phyloP scores from a whole-genome alignment of 2,329 filamentous ascomycete species.

The Xylaria sp. region DNA sequence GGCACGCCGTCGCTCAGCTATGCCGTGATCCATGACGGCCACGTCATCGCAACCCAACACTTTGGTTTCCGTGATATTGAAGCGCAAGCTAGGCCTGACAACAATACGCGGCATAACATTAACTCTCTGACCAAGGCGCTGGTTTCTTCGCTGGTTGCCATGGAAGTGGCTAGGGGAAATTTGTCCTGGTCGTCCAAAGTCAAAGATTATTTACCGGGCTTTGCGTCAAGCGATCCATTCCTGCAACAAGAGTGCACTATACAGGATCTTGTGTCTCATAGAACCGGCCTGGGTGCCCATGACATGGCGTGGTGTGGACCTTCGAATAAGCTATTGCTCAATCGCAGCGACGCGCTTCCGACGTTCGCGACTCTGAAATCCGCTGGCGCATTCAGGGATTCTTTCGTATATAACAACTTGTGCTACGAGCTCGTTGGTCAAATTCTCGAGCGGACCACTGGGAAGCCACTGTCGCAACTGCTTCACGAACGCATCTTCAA shows the following conservation, averaged over 20 bases:
- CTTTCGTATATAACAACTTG: conserved; percentile 5
- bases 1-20: conserved; percentile 5
- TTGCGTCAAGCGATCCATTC: background rate
- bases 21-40: background rate
- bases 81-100: background rate
- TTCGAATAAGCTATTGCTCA: background rate
- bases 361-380: background rate
- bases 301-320: background rate
- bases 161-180: background rate
- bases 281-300: background rate
- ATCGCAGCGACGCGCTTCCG: background rate
- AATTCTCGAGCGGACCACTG: background rate
- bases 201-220: background rate
- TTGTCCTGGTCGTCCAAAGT: conserved; percentile 5
- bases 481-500: conserved; percentile 1
- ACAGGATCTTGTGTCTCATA: conserved; percentile 1
- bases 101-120: background rate
- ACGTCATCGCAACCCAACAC: conserved; percentile 1
- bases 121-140: background rate
- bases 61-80: conserved; percentile 2
- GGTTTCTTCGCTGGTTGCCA: background rate
- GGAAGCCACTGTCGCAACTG: conserved; percentile 1
- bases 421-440: conserved; percentile 4
- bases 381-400: conserved; percentile 1
- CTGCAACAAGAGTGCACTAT: conserved; percentile 9